Conservation (phyloP, 306 rosid genomes). For the Quercus rubra region DNA sequence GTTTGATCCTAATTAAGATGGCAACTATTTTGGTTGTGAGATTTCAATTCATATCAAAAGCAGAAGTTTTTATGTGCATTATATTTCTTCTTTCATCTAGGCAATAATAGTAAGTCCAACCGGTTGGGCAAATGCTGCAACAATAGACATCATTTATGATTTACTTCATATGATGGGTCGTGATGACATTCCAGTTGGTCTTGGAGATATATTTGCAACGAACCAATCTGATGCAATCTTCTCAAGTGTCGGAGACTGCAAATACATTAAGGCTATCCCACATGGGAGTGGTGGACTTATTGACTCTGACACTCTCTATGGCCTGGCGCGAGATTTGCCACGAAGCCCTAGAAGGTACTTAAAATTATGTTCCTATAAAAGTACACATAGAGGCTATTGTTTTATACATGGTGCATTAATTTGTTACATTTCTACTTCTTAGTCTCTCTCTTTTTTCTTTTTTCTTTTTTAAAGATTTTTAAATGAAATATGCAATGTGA, state of each 20-base stretch:
- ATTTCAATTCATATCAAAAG: background rate
- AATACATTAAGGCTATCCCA: conserved; percentile 66
- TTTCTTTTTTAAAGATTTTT: too few relatives aligned
- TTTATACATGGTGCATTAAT: too few relatives aligned
- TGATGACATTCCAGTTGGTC: conserved; percentile 82
- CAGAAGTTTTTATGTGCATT: background rate
- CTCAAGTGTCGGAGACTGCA: conserved; percentile 63
- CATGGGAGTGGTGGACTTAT: conserved; percentile 80
- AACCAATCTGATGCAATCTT: conserved; percentile 58
- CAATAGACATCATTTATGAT: conserved; percentile 75
- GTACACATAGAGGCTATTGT: too few relatives aligned
- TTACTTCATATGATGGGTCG: conserved; percentile 97
- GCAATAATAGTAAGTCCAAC: conserved; percentile 87
- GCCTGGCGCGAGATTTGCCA: conserved; percentile 76
- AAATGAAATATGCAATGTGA: too few relatives aligned
- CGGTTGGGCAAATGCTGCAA: conserved; percentile 95
- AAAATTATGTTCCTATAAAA: background rate
- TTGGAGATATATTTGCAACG: conserved; percentile 64
- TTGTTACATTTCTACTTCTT: too few relatives aligned
- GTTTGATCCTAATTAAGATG: background rate
- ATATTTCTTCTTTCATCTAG: conserved; percentile 27
- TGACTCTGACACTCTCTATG: conserved; percentile 90
- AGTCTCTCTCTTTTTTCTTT: too few relatives aligned
- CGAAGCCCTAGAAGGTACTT: conserved; percentile 82
- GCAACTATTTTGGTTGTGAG: background rate